Percentiles rank a stretch among this genome's conserved stretches.
Evolutionary conservation across 2,329 filamentous ascomycete genomes (phyloP).

Genomic region (Colletotrichum sp.): DNA sequence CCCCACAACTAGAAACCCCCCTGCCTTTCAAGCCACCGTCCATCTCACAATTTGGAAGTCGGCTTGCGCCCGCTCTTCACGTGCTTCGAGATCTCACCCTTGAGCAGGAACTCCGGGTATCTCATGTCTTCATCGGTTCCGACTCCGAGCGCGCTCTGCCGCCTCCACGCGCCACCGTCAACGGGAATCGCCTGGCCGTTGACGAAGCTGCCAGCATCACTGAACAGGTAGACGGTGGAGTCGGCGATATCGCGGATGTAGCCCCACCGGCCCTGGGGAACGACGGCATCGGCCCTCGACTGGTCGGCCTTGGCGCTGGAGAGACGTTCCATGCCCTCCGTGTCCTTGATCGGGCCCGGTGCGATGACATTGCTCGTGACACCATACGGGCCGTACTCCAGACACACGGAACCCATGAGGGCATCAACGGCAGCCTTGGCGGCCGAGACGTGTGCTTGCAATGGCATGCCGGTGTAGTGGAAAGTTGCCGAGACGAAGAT

Average conservation of each 20-base stretch:
- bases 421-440: conserved; percentile 93
- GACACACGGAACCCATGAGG: conserved; percentile 76
- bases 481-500: conserved; percentile 90
- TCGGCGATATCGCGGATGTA: conserved; percentile 89
- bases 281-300: conserved; percentile 41
- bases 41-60: conserved; percentile 43
- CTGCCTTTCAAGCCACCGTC: not conserved
- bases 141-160: conserved; percentile 50
- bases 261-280: conserved; percentile 81
- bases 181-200: conserved; percentile 84
- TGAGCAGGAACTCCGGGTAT: conserved; percentile 57
- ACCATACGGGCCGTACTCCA: conserved; percentile 90
- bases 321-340: conserved; percentile 78
- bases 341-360: conserved; percentile 84
- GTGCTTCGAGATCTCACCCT: conserved; percentile 36
- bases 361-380: conserved; percentile 88
- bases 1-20: not conserved
- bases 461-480: conserved; percentile 84
- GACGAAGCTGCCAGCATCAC: conserved; percentile 83
- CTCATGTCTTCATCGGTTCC: conserved; percentile 52
- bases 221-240: conserved; percentile 88
- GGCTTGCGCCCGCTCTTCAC: conserved; percentile 38
- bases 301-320: conserved; percentile 43
- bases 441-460: conserved; percentile 89
- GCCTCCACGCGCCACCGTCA: conserved; percentile 65